A percentile compares a stretch with the other conserved stretches of the same genome.
These are phyloP conservation scores for Kodamaea ohmeri DNA, from an alignment of 1,139 yeast genomes.

Conservation along the genomic window DNA sequence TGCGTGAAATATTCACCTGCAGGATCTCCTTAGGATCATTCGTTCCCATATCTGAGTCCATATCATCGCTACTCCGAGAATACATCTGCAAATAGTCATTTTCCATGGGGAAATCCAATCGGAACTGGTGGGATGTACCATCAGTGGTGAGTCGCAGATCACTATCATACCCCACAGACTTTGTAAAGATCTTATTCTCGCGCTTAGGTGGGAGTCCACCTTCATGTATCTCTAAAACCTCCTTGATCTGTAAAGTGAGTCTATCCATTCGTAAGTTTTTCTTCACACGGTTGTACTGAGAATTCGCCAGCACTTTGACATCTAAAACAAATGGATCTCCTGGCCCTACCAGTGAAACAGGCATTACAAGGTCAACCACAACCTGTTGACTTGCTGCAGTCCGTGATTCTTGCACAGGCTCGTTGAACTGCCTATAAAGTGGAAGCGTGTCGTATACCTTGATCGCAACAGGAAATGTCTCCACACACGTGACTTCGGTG, in stretches of 20 bases:
- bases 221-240: slow-evolving; percentile 46
- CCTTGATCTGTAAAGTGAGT: slow-evolving; percentile 49
- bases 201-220: slow-evolving; percentile 45
- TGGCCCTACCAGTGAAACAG: slow-evolving; percentile 52
- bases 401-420: slow-evolving; percentile 42
- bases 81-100: slow-evolving; percentile 36
- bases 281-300: slow-evolving; percentile 31
- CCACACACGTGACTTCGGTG: slow-evolving; percentile 31
- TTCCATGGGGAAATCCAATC: slow-evolving; percentile 35
- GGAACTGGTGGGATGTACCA: slow-evolving; percentile 28
- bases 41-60: slow-evolving; percentile 8
- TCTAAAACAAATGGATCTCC: slow-evolving; percentile 41
- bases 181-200: slow-evolving; percentile 34
- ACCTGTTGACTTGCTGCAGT: slow-evolving; percentile 43
- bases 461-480: slow-evolving; percentile 46
- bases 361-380: slow-evolving; percentile 41
- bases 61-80: slow-evolving; percentile 6
- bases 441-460: slow-evolving; percentile 54
- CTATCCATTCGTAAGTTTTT: slow-evolving; percentile 44
- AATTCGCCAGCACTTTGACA: slow-evolving; percentile 38
- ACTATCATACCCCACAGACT: slow-evolving; percentile 24
- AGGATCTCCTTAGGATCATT: slow-evolving; percentile 11
- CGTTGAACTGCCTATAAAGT: slow-evolving; percentile 50
- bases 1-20: slow-evolving; percentile 18
- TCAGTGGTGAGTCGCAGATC: slow-evolving; percentile 30